phyloP scores from a whole-genome alignment of 129 eudicot species.

The Pseudognaphalium luteoalbum region DNA sequence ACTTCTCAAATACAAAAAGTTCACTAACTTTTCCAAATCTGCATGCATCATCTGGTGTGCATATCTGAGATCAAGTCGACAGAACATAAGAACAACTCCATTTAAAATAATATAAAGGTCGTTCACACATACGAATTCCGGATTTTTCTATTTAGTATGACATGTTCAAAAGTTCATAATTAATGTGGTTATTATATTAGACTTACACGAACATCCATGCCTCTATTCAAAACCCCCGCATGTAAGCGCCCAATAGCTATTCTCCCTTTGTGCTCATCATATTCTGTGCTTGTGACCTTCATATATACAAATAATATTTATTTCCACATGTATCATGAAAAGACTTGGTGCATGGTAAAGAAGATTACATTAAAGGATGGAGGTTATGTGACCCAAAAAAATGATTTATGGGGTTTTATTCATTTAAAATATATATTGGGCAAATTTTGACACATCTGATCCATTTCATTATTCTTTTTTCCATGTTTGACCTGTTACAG shows the following conservation, averaged over 20 bases:
- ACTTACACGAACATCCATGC: conserved; percentile 89
- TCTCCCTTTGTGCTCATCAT: conserved; percentile 89
- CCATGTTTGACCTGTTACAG: no score
- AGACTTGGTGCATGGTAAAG: no score
- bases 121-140: no score
- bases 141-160: background rate
- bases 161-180: background rate
- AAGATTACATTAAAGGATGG: no score
- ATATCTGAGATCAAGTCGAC: conserved; percentile 46
- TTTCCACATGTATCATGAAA: background rate
- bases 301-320: background rate
- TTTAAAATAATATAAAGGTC: no score
- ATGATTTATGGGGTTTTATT: no score
- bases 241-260: conserved; percentile 97
- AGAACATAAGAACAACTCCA: background rate
- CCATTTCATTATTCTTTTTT: no score
- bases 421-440: no score
- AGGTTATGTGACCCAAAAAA: no score
- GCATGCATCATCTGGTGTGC: conserved; percentile 83
- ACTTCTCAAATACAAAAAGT: conserved; percentile 85
- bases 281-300: conserved; percentile 86
- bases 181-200: no score
- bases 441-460: no score
- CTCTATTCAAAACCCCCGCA: conserved; percentile 78
- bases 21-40: conserved; percentile 83